These are phyloP conservation scores for Chernovozyma sophiae-reginae DNA, from an alignment of 1,139 yeast genomes.

Conservation along the genomic window DNA sequence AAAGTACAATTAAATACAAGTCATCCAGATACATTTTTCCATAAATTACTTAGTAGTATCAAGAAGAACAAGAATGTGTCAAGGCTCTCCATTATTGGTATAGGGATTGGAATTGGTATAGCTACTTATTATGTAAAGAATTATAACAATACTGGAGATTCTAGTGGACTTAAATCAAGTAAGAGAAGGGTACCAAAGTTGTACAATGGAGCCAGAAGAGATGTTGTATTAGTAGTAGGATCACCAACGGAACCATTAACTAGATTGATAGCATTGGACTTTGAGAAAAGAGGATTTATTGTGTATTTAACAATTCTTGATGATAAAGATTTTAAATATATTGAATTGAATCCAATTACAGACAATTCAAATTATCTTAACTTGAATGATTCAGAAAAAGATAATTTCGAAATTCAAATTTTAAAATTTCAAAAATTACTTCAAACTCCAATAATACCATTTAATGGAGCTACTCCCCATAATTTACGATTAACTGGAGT, in stretches of 20 bases:
- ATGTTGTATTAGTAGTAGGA: slow-evolving; percentile 70
- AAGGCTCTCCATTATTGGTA: neutral
- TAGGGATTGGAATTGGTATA: slow-evolving; percentile 26
- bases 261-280: slow-evolving; percentile 64
- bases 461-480: slow-evolving; percentile 54
- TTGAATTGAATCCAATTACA: slow-evolving; percentile 55
- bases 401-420: slow-evolving; percentile 28
- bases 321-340: slow-evolving; percentile 56
- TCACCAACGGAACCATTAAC: slow-evolving; percentile 77
- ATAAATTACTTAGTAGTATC: neutral
- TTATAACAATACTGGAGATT: neutral
- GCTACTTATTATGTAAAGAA: slow-evolving; percentile 10
- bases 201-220: slow-evolving; percentile 67
- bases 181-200: slow-evolving; percentile 60
- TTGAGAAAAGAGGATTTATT: slow-evolving; percentile 75
- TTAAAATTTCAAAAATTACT: slow-evolving; percentile 39
- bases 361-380: slow-evolving; percentile 46
- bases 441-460: slow-evolving; percentile 38
- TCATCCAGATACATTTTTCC: neutral
- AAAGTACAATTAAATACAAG: neutral
- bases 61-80: neutral
- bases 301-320: slow-evolving; percentile 72
- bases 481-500: slow-evolving; percentile 52
- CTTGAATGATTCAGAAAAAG: slow-evolving; percentile 17
- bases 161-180: neutral